Conservation (phyloP, 73 alveolate genomes). For the Paramecium tetraurelia region DNA sequence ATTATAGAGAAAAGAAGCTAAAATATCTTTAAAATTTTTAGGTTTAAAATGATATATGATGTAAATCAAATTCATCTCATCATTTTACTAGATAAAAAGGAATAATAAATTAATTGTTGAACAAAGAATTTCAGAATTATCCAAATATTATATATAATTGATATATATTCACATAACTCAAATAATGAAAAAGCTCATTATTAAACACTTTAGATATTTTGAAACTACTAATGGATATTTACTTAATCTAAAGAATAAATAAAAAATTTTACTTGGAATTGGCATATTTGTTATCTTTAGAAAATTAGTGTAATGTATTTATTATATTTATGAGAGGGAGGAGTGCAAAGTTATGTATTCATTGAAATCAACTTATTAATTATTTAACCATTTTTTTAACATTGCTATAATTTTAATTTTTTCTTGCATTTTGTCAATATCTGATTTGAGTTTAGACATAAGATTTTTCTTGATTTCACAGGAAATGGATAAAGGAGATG, state of each 20-base stretch:
- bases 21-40: background rate
- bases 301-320: background rate
- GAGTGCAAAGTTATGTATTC: background rate
- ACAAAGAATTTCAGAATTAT: background rate
- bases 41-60: background rate
- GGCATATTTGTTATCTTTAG: background rate
- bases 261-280: background rate
- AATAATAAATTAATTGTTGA: background rate
- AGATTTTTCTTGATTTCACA: slow-evolving; percentile 2
- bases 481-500: background rate
- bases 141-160: background rate
- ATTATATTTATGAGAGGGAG: background rate
- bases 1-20: background rate
- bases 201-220: background rate
- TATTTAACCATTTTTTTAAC: background rate
- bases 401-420: background rate
- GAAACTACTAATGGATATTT: background rate
- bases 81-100: background rate
- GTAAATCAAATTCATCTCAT: background rate
- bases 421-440: slow-evolving; percentile 4
- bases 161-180: slow-evolving; percentile 1
- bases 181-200: background rate
- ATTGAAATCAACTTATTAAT: background rate
- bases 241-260: background rate
- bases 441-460: background rate